phyloP scores from a whole-genome alignment of 257 asterid species.

The Solanum lycopersicoides region DNA sequence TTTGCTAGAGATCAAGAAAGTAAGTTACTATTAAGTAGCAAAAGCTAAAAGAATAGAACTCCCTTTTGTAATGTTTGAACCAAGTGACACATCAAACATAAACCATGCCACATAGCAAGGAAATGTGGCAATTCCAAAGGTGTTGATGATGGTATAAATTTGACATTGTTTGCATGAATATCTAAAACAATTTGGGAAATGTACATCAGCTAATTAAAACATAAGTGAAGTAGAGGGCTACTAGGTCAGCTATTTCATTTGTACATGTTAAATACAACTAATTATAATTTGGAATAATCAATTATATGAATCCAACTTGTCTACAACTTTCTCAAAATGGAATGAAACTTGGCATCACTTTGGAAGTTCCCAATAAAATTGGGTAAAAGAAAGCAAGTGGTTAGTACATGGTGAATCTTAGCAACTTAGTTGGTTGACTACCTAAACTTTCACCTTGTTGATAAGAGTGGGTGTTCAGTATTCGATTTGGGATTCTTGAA shows the following conservation, averaged over 20 bases:
- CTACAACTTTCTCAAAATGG: neutral
- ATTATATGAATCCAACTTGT: neutral
- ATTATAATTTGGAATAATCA: neutral
- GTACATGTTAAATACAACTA: neutral
- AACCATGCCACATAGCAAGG: slow-evolving; percentile 9
- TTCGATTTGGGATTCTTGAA: neutral
- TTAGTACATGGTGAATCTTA: neutral
- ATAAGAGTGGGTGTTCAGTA: neutral
- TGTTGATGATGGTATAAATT: slow-evolving; percentile 1
- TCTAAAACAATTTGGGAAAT: neutral
- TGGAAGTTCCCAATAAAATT: neutral
- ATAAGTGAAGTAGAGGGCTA: neutral
- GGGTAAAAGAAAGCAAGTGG: neutral
- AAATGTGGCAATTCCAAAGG: slow-evolving; percentile 4
- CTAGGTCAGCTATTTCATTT: neutral
- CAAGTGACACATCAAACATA: slow-evolving; percentile 8
- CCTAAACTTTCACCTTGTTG: neutral
- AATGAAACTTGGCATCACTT: neutral
- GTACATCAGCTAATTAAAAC: neutral
- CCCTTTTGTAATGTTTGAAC: neutral
- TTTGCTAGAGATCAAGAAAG: neutral
- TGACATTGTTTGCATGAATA: slow-evolving; percentile 3
- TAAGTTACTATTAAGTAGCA: neutral
- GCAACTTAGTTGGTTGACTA: too few species aligned
- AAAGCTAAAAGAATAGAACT: neutral